These are phyloP conservation scores for Truncatella angustata DNA, from an alignment of 2,329 filamentous ascomycete species.

Conservation along the genomic window DNA sequence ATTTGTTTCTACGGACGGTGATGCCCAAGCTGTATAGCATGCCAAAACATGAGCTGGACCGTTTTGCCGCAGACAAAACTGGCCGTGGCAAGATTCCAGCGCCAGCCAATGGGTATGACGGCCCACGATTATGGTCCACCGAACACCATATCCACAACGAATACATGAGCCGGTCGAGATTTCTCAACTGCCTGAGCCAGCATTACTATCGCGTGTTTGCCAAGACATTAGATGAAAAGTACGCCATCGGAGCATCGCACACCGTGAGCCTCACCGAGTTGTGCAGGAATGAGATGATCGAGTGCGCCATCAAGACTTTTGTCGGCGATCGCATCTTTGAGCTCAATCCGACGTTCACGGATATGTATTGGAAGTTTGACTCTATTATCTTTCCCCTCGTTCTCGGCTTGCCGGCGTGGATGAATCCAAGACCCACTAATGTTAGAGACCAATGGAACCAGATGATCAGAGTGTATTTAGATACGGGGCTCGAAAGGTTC, in stretches of 20 bases:
- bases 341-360: slow-evolving; percentile 21
- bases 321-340: slow-evolving; percentile 22
- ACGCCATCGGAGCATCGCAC: slow-evolving; percentile 17
- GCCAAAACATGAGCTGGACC: slow-evolving; percentile 13
- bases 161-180: background rate
- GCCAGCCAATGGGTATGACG: slow-evolving; percentile 15
- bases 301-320: slow-evolving; percentile 18
- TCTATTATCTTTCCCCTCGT: slow-evolving; percentile 16
- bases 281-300: slow-evolving; percentile 19
- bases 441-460: slow-evolving; percentile 16
- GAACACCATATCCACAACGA: background rate
- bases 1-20: slow-evolving; percentile 10
- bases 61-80: slow-evolving; percentile 14
- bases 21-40: slow-evolving; percentile 15
- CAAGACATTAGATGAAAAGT: background rate
- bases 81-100: slow-evolving; percentile 15
- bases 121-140: slow-evolving; percentile 20
- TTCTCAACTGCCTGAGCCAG: too few relatives aligned
- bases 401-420: slow-evolving; percentile 20
- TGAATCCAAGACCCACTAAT: slow-evolving; percentile 16
- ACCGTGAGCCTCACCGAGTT: slow-evolving; percentile 17
- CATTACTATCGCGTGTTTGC: slow-evolving; percentile 2
- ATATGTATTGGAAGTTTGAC: slow-evolving; percentile 26
- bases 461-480: slow-evolving; percentile 13
- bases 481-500: slow-evolving; percentile 14